Evolutionary conservation across 1,284 basidiomycete genomes (phyloP).

Genomic region (Ustilago vetiveriae): DNA sequence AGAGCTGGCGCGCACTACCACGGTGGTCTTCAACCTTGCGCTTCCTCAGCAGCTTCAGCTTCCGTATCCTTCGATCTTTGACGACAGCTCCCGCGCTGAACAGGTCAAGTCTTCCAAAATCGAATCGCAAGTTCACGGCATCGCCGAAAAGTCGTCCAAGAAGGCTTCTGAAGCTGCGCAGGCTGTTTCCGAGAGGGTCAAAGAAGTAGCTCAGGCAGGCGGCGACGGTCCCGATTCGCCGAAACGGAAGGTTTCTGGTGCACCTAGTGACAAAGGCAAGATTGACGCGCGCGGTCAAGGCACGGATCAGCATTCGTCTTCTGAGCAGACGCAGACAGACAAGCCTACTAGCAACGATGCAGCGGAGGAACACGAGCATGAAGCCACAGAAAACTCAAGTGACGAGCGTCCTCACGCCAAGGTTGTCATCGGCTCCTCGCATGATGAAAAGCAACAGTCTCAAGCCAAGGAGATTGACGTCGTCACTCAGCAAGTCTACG

Average conservation of each 20-base stretch:
- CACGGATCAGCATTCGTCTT: not conserved
- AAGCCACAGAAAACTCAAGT: constrained; percentile 8
- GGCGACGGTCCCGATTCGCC: constrained; percentile 18
- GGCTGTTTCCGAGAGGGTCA: not conserved
- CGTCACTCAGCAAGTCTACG: constrained; percentile 35
- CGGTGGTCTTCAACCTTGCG: constrained; percentile 24
- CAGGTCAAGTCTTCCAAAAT: constrained; percentile 1
- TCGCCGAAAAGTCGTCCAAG: not conserved
- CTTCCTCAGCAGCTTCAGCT: constrained; percentile 36
- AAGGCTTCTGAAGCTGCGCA: constrained; percentile 6
- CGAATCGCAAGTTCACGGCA: not conserved
- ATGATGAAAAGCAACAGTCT: constrained; percentile 11
- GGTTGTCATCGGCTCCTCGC: constrained; percentile 28
- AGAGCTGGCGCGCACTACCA: constrained; percentile 26
- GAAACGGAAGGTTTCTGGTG: constrained; percentile 26
- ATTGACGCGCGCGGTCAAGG: not conserved
- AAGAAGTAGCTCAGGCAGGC: not conserved
- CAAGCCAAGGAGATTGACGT: constrained; percentile 44
- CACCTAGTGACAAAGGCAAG: constrained; percentile 10
- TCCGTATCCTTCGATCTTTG: constrained; percentile 37
- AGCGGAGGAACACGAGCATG: constrained; percentile 12
- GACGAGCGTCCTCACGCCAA: constrained; percentile 29
- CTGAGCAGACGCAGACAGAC: constrained; percentile 2
- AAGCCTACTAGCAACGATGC: constrained; percentile 1
- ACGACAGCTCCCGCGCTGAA: constrained; percentile 3